phyloP scores from a whole-genome alignment of 75 land plant genomes.

The Cunninghamia lanceolata region DNA sequence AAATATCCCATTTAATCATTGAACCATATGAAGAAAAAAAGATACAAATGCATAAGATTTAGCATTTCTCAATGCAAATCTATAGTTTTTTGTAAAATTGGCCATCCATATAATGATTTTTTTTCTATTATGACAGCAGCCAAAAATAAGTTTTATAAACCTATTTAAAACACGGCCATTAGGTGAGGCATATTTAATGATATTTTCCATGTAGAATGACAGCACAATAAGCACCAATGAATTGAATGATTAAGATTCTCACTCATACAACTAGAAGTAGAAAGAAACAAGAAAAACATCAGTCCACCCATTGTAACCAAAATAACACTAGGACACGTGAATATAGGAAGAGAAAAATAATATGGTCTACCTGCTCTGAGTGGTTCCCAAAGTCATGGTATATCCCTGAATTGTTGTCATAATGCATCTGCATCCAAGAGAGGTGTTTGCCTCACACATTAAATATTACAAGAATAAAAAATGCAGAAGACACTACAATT shows the following conservation, averaged over 20 bases:
- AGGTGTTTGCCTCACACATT: neutral
- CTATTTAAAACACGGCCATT: neutral
- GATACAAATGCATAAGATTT: too few relatives aligned
- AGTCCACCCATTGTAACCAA: neutral
- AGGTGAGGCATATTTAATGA: neutral
- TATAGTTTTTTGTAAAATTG: too few relatives aligned
- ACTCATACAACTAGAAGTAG: neutral
- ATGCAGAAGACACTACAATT: neutral
- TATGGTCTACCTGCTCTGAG: constrained; percentile 65
- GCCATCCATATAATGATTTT: too few relatives aligned
- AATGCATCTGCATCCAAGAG: constrained; percentile 69
- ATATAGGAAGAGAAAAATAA: neutral
- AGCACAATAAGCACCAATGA: neutral
- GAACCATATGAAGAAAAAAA: too few relatives aligned
- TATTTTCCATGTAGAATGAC: neutral
- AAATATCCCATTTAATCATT: too few relatives aligned
- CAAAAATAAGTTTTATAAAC: too few relatives aligned
- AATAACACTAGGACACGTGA: neutral
- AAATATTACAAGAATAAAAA: neutral
- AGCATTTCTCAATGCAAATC: too few relatives aligned
- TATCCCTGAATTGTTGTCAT: constrained; percentile 61
- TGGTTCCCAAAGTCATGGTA: constrained; percentile 97
- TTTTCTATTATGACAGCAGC: too few relatives aligned
- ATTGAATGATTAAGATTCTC: constrained; percentile 5
- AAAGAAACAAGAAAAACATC: neutral